phyloP scores from a whole-genome alignment of 1,284 basidiomycete genomes.

The Malassezia brasiliensis region DNA sequence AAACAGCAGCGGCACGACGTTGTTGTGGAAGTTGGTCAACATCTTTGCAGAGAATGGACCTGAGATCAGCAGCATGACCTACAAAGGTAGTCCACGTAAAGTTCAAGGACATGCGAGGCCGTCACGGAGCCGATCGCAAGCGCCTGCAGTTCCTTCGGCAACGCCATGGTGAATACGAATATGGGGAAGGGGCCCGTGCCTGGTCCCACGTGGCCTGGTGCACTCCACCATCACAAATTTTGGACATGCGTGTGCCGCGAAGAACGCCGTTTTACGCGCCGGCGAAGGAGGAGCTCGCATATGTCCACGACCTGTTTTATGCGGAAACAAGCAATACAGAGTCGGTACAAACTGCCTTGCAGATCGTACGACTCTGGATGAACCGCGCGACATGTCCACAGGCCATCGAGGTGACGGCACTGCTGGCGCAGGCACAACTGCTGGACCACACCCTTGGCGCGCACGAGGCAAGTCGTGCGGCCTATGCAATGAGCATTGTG shows the following conservation, averaged over 20 bases:
- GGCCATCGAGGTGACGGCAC: conserved; percentile 39
- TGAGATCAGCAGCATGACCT: conserved; percentile 38
- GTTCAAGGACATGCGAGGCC: conserved; percentile 71
- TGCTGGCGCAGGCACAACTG: conserved; percentile 29
- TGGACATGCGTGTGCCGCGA: conserved; percentile 13
- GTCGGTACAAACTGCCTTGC: conserved; percentile 19
- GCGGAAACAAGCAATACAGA: background rate
- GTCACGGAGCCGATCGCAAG: conserved; percentile 61
- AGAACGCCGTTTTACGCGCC: conserved; percentile 15
- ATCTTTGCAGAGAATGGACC: conserved; percentile 62
- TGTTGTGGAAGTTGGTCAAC: conserved; percentile 47
- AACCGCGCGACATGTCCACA: conserved; percentile 38
- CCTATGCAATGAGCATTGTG: conserved; percentile 33
- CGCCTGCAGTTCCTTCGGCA: conserved; percentile 66
- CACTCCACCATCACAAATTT: background rate
- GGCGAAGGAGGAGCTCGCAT: conserved; percentile 4
- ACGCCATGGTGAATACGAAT: conserved; percentile 57
- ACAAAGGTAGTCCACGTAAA: conserved; percentile 53
- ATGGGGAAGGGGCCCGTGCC: background rate
- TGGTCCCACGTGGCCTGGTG: conserved; percentile 5
- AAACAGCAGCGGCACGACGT: conserved; percentile 47
- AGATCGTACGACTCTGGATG: conserved; percentile 35
- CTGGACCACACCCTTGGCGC: conserved; percentile 23
- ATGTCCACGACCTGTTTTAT: conserved; percentile 9
- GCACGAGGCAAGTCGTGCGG: conserved; percentile 22